Conservation (phyloP, 371 early-diverging fungal genomes). For the Mycotypha africana region DNA sequence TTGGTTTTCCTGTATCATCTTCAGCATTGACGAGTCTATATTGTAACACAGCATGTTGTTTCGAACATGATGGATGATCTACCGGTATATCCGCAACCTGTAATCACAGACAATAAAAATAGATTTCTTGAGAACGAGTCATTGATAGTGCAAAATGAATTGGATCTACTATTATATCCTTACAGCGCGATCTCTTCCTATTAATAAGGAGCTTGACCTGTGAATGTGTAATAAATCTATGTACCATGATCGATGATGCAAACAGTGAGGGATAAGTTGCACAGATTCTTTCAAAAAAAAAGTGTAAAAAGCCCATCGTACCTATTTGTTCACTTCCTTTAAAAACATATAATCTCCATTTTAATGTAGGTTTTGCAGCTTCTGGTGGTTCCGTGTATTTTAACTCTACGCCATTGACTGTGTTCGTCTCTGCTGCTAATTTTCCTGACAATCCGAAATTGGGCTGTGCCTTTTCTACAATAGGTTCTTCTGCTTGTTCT, state of each 20-base stretch:
- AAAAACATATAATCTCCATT: constrained; percentile 89
- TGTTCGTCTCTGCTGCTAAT: constrained; percentile 81
- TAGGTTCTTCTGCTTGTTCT: constrained; percentile 29
- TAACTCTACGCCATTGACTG: constrained; percentile 75
- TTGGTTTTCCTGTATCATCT: constrained; percentile 21
- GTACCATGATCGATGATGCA: no score
- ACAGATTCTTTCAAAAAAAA: constrained; percentile 1
- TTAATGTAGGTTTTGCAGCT: constrained; percentile 67
- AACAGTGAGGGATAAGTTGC: no score
- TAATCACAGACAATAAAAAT: background rate
- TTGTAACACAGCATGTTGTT: constrained; percentile 88
- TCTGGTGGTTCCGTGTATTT: constrained; percentile 92
- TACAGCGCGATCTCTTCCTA: constrained; percentile 87
- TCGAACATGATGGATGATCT: constrained; percentile 84
- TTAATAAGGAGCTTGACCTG: constrained; percentile 80
- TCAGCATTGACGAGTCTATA: constrained; percentile 14
- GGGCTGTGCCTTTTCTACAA: constrained; percentile 56
- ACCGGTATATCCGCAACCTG: constrained; percentile 88
- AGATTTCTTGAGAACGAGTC: background rate
- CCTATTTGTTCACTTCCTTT: constrained; percentile 86
- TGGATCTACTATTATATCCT: background rate
- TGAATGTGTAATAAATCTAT: constrained; percentile 81
- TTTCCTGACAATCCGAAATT: constrained; percentile 83
- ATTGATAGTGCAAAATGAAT: no score
- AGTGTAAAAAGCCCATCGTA: no score